These are phyloP conservation scores for Malus hybrid DNA, from an alignment of 331 rosid genomes.

Conservation along the genomic window DNA sequence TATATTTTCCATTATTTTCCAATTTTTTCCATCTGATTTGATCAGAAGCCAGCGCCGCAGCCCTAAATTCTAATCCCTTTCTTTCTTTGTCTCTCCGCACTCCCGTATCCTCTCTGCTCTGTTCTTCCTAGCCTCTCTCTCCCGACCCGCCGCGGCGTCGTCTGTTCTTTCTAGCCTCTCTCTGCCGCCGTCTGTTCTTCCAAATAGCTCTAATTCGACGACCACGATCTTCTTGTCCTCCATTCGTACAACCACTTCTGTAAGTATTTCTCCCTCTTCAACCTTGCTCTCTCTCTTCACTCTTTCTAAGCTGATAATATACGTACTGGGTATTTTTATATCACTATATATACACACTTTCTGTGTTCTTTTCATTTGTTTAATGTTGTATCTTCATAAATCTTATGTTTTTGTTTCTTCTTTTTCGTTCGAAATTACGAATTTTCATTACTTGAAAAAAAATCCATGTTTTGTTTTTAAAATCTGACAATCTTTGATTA, in stretches of 20 bases:
- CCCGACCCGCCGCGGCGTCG: too few relatives aligned
- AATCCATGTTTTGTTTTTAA: not conserved
- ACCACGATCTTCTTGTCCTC: not conserved
- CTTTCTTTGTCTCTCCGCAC: too few relatives aligned
- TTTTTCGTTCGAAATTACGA: not conserved
- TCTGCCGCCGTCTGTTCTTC: not conserved
- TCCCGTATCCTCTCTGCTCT: too few relatives aligned
- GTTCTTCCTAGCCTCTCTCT: too few relatives aligned
- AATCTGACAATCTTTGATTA: not conserved
- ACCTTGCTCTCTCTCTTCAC: not conserved
- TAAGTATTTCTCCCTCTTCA: slow-evolving; percentile 7
- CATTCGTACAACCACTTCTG: slow-evolving; percentile 25
- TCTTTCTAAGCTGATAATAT: not conserved
- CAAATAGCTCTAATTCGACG: slow-evolving; percentile 34
- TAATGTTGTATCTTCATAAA: not conserved
- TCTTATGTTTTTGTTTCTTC: not conserved
- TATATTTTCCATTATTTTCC: too few relatives aligned
- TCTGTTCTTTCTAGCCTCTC: too few relatives aligned
- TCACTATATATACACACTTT: not conserved
- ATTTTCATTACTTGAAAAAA: not conserved
- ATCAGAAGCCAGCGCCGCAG: too few relatives aligned
- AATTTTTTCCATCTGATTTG: too few relatives aligned
- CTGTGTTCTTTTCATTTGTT: not conserved
- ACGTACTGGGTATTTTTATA: not conserved
- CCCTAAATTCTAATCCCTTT: too few relatives aligned